Base-by-base conservation (phyloP, 2,329 filamentous ascomycete species). In the Phoma herbarum region DNA sequence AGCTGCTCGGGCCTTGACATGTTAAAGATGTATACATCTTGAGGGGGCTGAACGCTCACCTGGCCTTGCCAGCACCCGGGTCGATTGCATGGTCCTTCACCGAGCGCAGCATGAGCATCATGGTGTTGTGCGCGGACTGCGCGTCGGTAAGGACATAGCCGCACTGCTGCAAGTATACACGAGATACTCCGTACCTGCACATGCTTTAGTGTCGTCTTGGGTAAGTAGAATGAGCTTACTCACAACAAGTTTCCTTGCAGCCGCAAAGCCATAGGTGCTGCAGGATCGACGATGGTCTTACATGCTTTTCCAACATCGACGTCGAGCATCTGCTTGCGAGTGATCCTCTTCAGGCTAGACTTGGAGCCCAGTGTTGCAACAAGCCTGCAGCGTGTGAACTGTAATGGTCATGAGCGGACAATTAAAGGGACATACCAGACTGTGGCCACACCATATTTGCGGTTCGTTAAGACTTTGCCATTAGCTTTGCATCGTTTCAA, bases 391-490 rank as follows among this genome's bases (percentile, higher is more conserved):
- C 35, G 54, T 63, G 62, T 76, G 51, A 79, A 69, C 39, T n/a
- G 10, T 4, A 25, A 20, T 2, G 9, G 12, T n/a, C 14, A 25
- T 43, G 41, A 43, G 41, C 12, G 11, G 25, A 3, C 4, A 33
- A 10, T 18, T 22, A 12, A 12, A 2, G 4, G 20, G 7, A 71
- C 85, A 71, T 83, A 96, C 94, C 95, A 99, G 60, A 99, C 89
- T 2, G 94, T 99, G 14, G 94, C 90, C 57, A 99, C 91, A 55
- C 95, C 95, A 85, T 97, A 91, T 75, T 95, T 90, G 72, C 88
- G 88, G 62, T 86, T 94, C 3, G 89, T 95, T 54, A 99, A 86
- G 59, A 99, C 86, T 88, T 49, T 29, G 22, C 55, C 33, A 3
- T 77, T 29, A 77, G 71, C 52, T 47, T 20, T 8, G 18, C 8